phyloP scores from a whole-genome alignment of 2,329 filamentous ascomycete species.

The Xylariaceae sp. region DNA sequence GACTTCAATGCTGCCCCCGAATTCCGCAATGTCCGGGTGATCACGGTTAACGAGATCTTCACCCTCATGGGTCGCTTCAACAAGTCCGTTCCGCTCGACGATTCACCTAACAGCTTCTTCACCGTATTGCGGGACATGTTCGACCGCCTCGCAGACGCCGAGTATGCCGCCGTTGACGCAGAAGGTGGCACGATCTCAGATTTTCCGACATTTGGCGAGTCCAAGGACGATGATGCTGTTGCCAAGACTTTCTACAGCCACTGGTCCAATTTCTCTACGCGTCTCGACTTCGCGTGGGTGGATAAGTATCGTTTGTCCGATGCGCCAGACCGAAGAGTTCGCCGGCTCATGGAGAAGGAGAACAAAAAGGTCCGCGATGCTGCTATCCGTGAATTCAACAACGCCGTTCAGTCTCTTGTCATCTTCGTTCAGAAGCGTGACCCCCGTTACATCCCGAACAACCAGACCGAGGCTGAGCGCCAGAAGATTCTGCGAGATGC shows the following conservation, averaged over 20 bases:
- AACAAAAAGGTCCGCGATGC: constrained; percentile 82
- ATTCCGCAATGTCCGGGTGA: constrained; percentile 65
- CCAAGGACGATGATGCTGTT: constrained; percentile 65
- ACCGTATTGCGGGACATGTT: constrained; percentile 73
- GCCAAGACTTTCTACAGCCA: constrained; percentile 74
- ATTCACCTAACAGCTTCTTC: constrained; percentile 79
- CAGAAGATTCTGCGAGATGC: constrained; percentile 73
- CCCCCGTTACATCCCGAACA: constrained; percentile 73
- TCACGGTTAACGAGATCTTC: constrained; percentile 74
- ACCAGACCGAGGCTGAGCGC: constrained; percentile 72
- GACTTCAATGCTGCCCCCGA: constrained; percentile 50
- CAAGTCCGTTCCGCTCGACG: constrained; percentile 70
- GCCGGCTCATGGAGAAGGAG: constrained; percentile 90
- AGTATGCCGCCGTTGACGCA: constrained; percentile 67
- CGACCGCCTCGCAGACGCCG: constrained; percentile 72
- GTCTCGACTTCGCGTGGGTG: constrained; percentile 83
- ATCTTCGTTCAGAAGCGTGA: constrained; percentile 88
- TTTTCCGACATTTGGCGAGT: constrained; percentile 79
- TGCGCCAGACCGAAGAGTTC: constrained; percentile 76
- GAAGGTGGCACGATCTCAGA: constrained; percentile 52
- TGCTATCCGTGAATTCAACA: constrained; percentile 82
- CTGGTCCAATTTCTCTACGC: constrained; percentile 79
- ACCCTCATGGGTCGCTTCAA: constrained; percentile 76
- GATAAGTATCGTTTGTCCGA: constrained; percentile 79
- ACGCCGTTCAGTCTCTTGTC: constrained; percentile 80